Evolutionary conservation across 192 early-diverging fungal species (phyloP), one percentile per base, ranked within the genome.

Genomic region (Kickxella alabastrina): DNA sequence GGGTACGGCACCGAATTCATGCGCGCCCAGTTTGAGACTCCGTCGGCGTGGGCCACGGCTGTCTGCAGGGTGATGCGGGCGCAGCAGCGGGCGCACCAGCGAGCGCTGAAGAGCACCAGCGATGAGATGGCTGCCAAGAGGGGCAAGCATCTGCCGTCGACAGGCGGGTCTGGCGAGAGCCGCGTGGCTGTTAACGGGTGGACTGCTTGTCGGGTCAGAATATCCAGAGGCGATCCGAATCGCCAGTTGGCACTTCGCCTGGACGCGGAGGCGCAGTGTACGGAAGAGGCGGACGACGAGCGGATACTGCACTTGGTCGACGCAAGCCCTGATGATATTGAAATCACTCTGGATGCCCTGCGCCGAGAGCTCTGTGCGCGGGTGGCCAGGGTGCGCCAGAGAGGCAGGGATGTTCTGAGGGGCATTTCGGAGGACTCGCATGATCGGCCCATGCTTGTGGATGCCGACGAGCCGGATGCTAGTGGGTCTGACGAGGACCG

Each of bases 161-260:
- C 31, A 3, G 38, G 25, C 15, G 32, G 43, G 3, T n/a, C 39
- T 2, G 44, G 49, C 24, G 73, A 76, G 43, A 65, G 66, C 34
- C 68, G 78, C 4, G 82, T 83, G 2, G 80, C 82, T 1, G 82
- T 83, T 24, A 85, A 85, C 51, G 83, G 83, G 35, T 85, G 83
- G 83, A 82, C 79, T 4, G 80, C 83, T 7, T 80, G 81, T 43
- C 75, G 82, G 23, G 68, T 85, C 10, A 52, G 42, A 25, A 23
- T 78, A 1, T 19, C 50, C 6, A 10, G 17, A 1, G 44, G 50
- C 8, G 73, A 65, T 18, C n/a, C 46, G 3, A 64, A 72, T 32
- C 41, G 52, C 14, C 42, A 32, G 32, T 26, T 60, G 29, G 68
- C 49, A 10, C 35, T 27, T 31, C 56, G 43, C 13, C 43, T 72